These are phyloP conservation scores for Senna tora DNA, from an alignment of 306 rosid species.

Conservation along the genomic window DNA sequence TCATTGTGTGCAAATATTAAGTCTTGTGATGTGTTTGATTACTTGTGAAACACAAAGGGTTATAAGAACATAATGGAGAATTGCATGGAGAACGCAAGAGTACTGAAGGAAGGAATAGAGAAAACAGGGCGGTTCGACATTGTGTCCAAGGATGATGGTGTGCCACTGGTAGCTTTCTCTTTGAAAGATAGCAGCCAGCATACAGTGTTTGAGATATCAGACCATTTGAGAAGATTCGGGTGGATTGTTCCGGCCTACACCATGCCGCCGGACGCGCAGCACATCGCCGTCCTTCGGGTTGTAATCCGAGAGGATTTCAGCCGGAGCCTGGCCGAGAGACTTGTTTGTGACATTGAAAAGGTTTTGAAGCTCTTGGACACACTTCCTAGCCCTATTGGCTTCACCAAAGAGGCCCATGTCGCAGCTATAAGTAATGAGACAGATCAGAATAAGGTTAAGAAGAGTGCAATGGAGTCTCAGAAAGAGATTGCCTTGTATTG, in stretches of 20 bases:
- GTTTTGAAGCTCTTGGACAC: conserved; percentile 64
- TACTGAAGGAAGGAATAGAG: conserved; percentile 62
- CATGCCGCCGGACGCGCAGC: conserved; percentile 75
- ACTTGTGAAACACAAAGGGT: conserved; percentile 51
- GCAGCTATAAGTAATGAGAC: conserved; percentile 44
- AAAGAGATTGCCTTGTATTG: conserved; percentile 48
- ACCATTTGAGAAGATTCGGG: conserved; percentile 62
- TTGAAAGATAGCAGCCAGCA: conserved; percentile 74
- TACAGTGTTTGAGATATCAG: conserved; percentile 79
- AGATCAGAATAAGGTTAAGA: conserved; percentile 39
- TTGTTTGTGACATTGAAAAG: conserved; percentile 62
- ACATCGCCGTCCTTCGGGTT: conserved; percentile 74
- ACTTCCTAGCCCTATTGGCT: conserved; percentile 37
- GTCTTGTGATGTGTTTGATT: conserved; percentile 16
- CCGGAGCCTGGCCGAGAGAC: conserved; percentile 74
- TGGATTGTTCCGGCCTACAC: conserved; percentile 97
- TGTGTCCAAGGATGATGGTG: conserved; percentile 78
- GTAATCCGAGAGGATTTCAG: conserved; percentile 93
- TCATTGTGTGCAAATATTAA: background rate
- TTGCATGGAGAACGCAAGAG: conserved; percentile 64
- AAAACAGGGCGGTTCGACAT: conserved; percentile 66
- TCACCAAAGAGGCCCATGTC: conserved; percentile 53
- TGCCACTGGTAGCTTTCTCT: conserved; percentile 81
- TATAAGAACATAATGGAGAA: conserved; percentile 77
- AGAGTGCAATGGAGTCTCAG: conserved; percentile 50